Conservation (phyloP, 2,329 filamentous ascomycete genomes). For the Leptographium radiaticola region DNA sequence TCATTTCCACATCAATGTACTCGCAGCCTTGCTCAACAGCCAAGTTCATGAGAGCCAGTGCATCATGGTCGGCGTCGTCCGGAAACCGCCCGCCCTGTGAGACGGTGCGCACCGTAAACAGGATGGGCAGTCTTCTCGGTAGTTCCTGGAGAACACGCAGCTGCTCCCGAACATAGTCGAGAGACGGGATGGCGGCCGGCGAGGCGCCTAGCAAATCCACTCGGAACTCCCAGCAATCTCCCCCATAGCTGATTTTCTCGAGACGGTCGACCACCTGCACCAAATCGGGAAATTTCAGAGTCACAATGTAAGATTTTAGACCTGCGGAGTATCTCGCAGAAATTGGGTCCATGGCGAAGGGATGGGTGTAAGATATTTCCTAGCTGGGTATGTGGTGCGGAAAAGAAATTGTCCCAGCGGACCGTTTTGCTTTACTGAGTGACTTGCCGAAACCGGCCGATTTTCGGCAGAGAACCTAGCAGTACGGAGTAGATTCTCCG, state of each 20-base stretch:
- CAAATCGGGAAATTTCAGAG: neutral
- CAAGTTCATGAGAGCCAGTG: neutral
- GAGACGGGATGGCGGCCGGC: neutral
- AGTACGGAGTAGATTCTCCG: too few species aligned
- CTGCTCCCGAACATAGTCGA: neutral
- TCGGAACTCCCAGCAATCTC: neutral
- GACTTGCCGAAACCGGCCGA: too few species aligned
- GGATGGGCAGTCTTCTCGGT: neutral
- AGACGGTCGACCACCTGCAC: neutral
- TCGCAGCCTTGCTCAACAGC: neutral
- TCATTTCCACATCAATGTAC: slow-evolving; percentile 1
- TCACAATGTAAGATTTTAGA: neutral
- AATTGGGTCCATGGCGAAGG: slow-evolving; percentile 14
- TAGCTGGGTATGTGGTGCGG: too few species aligned
- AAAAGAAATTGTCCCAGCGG: too few species aligned
- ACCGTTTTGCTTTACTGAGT: too few species aligned
- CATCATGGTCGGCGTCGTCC: neutral
- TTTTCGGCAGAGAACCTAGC: too few species aligned
- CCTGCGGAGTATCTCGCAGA: neutral
- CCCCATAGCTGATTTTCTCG: neutral
- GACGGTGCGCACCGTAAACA: neutral
- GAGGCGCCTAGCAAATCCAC: neutral
- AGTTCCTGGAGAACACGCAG: slow-evolving; percentile 1
- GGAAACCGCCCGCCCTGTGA: slow-evolving; percentile 1
- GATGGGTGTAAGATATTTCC: too few species aligned